These are phyloP conservation scores for Penicillium sclerotiorum DNA, from an alignment of 2,329 filamentous ascomycete species.

Conservation along the genomic window DNA sequence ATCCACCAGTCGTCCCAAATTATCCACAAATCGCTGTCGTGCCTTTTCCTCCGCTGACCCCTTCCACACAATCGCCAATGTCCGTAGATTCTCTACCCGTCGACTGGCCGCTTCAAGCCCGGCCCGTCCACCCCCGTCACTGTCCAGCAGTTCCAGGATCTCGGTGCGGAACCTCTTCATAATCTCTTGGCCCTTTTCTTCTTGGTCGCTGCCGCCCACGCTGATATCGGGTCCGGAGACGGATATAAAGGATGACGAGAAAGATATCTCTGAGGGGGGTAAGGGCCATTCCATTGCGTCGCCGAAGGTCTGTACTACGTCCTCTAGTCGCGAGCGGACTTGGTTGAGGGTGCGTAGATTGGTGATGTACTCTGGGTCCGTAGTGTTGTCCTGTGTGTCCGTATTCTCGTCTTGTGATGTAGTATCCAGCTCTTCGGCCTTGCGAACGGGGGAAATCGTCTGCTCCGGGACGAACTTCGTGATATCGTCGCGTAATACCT, in stretches of 20 bases:
- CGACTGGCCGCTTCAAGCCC: conserved; percentile 70
- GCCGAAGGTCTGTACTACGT: conserved; percentile 88
- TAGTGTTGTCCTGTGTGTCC: neutral
- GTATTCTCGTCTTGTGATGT: conserved; percentile 2
- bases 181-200: conserved; percentile 86
- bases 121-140: conserved; percentile 60
- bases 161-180: conserved; percentile 67
- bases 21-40: conserved; percentile 77
- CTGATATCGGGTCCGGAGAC: conserved; percentile 82
- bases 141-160: conserved; percentile 67
- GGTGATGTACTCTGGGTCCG: conserved; percentile 69
- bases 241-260: conserved; percentile 83
- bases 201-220: conserved; percentile 66
- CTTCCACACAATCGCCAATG: conserved; percentile 81
- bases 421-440: too few species aligned
- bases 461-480: conserved; percentile 67
- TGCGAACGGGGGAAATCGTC: too few species aligned
- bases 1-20: conserved; percentile 78
- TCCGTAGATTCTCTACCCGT: conserved; percentile 75
- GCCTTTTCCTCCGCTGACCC: conserved; percentile 95
- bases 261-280: conserved; percentile 81
- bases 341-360: conserved; percentile 80
- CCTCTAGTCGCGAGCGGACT: conserved; percentile 81
- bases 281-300: conserved; percentile 95
- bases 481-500: conserved; percentile 72